Percentiles rank a stretch among this genome's conserved stretches.
Conservation (phyloP, 2,329 filamentous ascomycete genomes). For the Pseudogymnoascus verrucosus region DNA sequence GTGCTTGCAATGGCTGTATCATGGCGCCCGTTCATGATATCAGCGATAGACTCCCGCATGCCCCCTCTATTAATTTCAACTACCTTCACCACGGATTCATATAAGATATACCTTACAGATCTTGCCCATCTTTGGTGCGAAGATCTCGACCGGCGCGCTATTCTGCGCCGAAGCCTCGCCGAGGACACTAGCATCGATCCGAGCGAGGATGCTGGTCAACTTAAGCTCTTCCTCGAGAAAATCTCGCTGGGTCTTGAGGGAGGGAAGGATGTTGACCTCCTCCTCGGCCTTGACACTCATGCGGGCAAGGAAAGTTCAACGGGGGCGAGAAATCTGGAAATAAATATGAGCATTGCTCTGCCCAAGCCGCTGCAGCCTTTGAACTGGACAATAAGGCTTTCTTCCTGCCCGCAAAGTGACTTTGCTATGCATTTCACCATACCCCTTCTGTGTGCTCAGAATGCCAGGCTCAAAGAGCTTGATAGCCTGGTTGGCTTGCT, state of each 20-base stretch:
- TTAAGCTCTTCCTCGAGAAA: slow-evolving; percentile 58
- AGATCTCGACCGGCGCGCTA: slow-evolving; percentile 49
- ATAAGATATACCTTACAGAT: slow-evolving; percentile 62
- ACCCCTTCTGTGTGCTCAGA: slow-evolving; percentile 39
- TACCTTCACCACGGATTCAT: slow-evolving; percentile 45
- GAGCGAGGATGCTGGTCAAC: slow-evolving; percentile 58
- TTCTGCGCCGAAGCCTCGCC: slow-evolving; percentile 53
- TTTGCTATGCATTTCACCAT: slow-evolving; percentile 39
- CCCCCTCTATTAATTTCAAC: slow-evolving; percentile 59
- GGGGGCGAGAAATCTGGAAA: slow-evolving; percentile 28
- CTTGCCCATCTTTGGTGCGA: slow-evolving; percentile 68
- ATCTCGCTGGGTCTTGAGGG: slow-evolving; percentile 42
- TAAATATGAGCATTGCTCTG: slow-evolving; percentile 52
- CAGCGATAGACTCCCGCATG: slow-evolving; percentile 21
- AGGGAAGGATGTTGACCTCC: slow-evolving; percentile 36
- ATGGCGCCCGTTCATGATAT: slow-evolving; percentile 3
- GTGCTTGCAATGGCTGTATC: background rate
- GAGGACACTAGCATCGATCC: slow-evolving; percentile 67
- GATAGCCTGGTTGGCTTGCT: slow-evolving; percentile 37
- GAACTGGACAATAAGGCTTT: slow-evolving; percentile 56
- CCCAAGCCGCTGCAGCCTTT: slow-evolving; percentile 55
- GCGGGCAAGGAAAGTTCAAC: slow-evolving; percentile 33
- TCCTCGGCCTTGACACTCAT: slow-evolving; percentile 32
- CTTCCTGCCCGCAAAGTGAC: slow-evolving; percentile 26
- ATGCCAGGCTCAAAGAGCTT: slow-evolving; percentile 36